A percentile compares a stretch with the other conserved stretches of the same genome.
phyloP scores from a whole-genome alignment of 2,329 filamentous ascomycete species.

The Clonostachys solani region DNA sequence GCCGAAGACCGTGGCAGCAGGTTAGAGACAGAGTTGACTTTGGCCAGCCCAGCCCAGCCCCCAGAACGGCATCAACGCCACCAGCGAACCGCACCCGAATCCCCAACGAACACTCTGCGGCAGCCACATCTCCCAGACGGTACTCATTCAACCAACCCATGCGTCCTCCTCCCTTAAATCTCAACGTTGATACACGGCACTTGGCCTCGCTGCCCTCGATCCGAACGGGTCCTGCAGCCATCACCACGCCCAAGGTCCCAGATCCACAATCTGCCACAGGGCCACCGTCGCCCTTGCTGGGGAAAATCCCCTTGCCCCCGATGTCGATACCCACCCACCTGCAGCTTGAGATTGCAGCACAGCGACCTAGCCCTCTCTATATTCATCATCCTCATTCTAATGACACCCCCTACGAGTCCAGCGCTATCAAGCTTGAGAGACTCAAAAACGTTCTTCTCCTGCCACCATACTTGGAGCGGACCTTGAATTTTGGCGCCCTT shows the following conservation, averaged over 20 bases:
- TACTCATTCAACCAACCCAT: slow-evolving; percentile 44
- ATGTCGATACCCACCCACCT: slow-evolving; percentile 64
- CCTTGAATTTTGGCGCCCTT: slow-evolving; percentile 81
- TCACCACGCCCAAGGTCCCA: slow-evolving; percentile 2
- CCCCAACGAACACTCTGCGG: slow-evolving; percentile 11
- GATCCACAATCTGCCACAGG: not conserved
- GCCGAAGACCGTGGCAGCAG: not conserved
- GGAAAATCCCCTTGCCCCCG: slow-evolving; percentile 57
- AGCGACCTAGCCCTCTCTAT: slow-evolving; percentile 60
- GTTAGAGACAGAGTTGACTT: slow-evolving; percentile 5
- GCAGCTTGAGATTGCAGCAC: slow-evolving; percentile 59
- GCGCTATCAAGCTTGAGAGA: slow-evolving; percentile 85
- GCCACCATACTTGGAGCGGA: slow-evolving; percentile 76
- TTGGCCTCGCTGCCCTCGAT: slow-evolving; percentile 9
- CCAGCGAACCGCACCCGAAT: slow-evolving; percentile 38
- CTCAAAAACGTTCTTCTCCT: slow-evolving; percentile 84
- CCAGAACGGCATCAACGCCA: slow-evolving; percentile 47
- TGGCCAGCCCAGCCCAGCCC: slow-evolving; percentile 23
- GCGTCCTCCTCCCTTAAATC: slow-evolving; percentile 38
- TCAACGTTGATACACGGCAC: slow-evolving; percentile 25
- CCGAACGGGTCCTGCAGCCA: slow-evolving; percentile 14
- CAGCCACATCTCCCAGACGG: slow-evolving; percentile 31
- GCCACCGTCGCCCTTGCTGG: slow-evolving; percentile 43
- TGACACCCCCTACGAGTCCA: slow-evolving; percentile 81
- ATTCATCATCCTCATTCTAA: slow-evolving; percentile 54